A percentile compares a stretch with the other conserved stretches of the same genome.
Conservation (phyloP, 2,329 filamentous ascomycete genomes). For the Beauveria sp. region DNA sequence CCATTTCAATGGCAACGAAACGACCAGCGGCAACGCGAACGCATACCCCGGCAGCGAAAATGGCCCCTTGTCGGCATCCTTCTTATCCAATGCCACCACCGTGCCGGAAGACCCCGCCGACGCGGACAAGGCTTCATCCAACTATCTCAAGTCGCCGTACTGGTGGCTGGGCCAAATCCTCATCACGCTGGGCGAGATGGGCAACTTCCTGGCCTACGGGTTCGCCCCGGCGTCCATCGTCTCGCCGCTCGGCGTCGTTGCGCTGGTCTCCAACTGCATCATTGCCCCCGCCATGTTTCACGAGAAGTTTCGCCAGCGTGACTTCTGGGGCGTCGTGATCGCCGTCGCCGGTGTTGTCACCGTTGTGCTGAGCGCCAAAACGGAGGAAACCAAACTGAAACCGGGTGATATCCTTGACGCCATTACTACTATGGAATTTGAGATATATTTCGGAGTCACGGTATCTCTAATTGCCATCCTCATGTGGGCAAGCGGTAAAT, state of each 20-base stretch:
- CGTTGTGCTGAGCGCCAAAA: constrained; percentile 84
- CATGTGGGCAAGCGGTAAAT: constrained; percentile 75
- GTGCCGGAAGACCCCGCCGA: constrained; percentile 20
- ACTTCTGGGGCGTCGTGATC: constrained; percentile 81
- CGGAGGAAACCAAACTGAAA: constrained; percentile 82
- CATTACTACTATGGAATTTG: constrained; percentile 82
- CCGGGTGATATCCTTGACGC: constrained; percentile 84
- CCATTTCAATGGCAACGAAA: constrained; percentile 17
- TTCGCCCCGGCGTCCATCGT: constrained; percentile 98
- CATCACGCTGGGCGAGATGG: constrained; percentile 87
- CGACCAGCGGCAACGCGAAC: constrained; percentile 25
- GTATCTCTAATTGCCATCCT: constrained; percentile 63
- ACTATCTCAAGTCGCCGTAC: constrained; percentile 83
- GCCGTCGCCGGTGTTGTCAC: constrained; percentile 83
- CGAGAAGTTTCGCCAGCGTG: constrained; percentile 75
- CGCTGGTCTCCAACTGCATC: constrained; percentile 90
- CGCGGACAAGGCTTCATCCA: constrained; percentile 42
- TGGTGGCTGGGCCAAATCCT: constrained; percentile 95
- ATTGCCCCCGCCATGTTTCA: constrained; percentile 93
- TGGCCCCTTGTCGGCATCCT: constrained; percentile 45
- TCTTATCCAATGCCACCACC: constrained; percentile 30
- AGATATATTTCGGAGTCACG: constrained; percentile 80
- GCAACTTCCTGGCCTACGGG: constrained; percentile 94
- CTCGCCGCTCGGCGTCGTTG: constrained; percentile 92
- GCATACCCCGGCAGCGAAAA: constrained; percentile 32